phyloP scores from a whole-genome alignment of 108 stramenopile genomes.

The Cyclotella distinguenda region DNA sequence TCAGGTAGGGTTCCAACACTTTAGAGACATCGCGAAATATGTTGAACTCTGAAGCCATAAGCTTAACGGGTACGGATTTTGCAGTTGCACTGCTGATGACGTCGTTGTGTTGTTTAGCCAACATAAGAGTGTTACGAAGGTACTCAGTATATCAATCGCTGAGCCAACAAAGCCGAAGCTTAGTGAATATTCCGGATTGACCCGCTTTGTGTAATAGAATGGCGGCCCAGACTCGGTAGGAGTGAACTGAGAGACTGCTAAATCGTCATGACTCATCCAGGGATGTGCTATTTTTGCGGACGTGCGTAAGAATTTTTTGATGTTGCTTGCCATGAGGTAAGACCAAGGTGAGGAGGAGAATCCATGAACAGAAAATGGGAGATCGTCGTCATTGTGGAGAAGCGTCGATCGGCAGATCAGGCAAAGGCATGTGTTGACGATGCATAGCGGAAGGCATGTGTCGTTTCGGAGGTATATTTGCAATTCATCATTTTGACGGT shows the following conservation, averaged over 20 bases:
- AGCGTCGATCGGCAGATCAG: not conserved
- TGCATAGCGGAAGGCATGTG: not conserved
- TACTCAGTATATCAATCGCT: not conserved
- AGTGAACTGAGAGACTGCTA: not conserved
- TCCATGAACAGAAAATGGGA: not conserved
- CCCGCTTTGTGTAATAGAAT: not conserved
- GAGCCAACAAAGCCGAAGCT: not conserved
- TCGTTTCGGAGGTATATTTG: too few species aligned
- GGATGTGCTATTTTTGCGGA: not conserved
- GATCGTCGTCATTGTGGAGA: not conserved
- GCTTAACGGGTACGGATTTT: not conserved
- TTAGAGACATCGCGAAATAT: too few species aligned
- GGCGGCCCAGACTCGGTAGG: not conserved
- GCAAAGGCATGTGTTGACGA: too few species aligned
- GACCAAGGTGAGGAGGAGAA: too few species aligned
- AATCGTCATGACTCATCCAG: not conserved
- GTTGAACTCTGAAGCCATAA: too few species aligned
- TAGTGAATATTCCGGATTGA: not conserved
- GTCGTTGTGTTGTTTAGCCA: not conserved
- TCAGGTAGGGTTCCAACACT: too few species aligned
- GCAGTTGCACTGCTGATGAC: constrained; percentile 1
- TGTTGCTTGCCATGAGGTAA: not conserved
- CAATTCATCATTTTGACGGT: not conserved
- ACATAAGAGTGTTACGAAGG: not conserved
- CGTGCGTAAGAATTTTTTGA: not conserved